Conservation (phyloP, 2,329 filamentous ascomycete genomes). For the Graphilbum sp. region DNA sequence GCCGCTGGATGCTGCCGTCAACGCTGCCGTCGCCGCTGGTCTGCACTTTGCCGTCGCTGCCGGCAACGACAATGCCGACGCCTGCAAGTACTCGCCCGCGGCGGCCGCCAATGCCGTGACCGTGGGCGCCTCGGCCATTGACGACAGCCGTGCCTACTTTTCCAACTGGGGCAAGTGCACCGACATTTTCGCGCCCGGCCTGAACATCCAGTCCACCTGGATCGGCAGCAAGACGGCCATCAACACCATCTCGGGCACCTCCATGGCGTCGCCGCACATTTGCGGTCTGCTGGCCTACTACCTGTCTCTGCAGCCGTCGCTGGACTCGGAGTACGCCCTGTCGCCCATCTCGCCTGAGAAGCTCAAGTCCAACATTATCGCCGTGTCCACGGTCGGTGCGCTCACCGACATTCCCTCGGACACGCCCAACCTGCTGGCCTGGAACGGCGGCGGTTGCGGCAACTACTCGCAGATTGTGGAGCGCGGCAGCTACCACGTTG, state of each 20-base stretch:
- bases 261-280: conserved; percentile 97
- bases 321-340: conserved; percentile 82
- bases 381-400: conserved; percentile 61
- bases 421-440: conserved; percentile 91
- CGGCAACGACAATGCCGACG: conserved; percentile 96
- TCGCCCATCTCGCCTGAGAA: conserved; percentile 81
- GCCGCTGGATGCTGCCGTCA: conserved; percentile 80
- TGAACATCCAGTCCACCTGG: conserved; percentile 97
- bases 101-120: conserved; percentile 84
- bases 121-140: conserved; percentile 84
- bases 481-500: conserved; percentile 47
- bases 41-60: conserved; percentile 97
- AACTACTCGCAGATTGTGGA: conserved; percentile 79
- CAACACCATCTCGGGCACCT: conserved; percentile 99
- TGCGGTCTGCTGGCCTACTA: conserved; percentile 94
- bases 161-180: conserved; percentile 99
- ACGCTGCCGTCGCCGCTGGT: conserved; percentile 80
- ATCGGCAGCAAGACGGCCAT: conserved; percentile 89
- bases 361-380: conserved; percentile 79
- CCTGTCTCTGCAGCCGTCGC: conserved; percentile 82
- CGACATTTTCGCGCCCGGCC: conserved; percentile 94
- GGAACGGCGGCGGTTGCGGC: conserved; percentile 90
- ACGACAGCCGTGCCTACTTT: conserved; percentile 97
- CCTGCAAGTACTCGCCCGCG: conserved; percentile 97
- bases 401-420: conserved; percentile 69